These are phyloP conservation scores for Porogramme epimiltina DNA, from an alignment of 1,284 basidiomycete species.

Conservation along the genomic window DNA sequence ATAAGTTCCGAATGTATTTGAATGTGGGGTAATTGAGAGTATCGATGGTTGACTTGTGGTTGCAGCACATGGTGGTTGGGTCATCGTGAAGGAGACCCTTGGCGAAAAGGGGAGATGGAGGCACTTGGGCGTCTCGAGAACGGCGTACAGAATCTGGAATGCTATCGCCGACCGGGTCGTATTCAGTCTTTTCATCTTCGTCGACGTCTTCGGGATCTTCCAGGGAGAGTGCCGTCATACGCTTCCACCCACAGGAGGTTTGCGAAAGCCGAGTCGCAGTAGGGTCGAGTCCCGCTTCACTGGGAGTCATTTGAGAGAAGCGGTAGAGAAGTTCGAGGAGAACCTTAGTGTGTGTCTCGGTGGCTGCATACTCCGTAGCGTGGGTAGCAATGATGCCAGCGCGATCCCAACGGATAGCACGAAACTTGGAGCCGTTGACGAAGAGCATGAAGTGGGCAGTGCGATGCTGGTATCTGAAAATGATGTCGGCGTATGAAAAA, in stretches of 20 bases:
- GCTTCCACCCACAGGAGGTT: constrained; percentile 5
- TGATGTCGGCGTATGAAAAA: neutral
- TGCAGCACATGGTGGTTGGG: too few species aligned
- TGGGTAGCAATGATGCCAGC: constrained; percentile 8
- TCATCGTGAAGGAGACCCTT: too few species aligned
- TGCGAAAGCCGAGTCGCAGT: constrained; percentile 1
- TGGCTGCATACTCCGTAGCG: constrained; percentile 3
- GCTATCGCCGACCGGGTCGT: too few species aligned
- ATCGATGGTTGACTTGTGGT: neutral
- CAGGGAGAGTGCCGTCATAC: constrained; percentile 5
- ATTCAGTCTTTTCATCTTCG: constrained; percentile 1
- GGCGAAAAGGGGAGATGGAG: too few species aligned
- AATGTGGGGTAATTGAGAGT: neutral
- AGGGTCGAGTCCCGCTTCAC: constrained; percentile 5
- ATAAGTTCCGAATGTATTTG: constrained; percentile 8
- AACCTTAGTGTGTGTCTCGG: neutral
- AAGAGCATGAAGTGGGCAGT: constrained; percentile 9
- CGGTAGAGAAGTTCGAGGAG: constrained; percentile 3
- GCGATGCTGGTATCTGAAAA: constrained; percentile 10
- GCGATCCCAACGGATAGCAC: constrained; percentile 16
- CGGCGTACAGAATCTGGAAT: too few species aligned
- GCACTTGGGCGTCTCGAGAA: too few species aligned
- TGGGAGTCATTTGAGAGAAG: neutral
- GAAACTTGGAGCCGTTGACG: constrained; percentile 4
- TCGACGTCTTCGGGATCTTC: neutral